Percentiles rank a stretch among this genome's conserved stretches.
Evolutionary conservation across 2,329 filamentous ascomycete genomes (phyloP).

Genomic region (Lasiodiplodia hormozganensis): DNA sequence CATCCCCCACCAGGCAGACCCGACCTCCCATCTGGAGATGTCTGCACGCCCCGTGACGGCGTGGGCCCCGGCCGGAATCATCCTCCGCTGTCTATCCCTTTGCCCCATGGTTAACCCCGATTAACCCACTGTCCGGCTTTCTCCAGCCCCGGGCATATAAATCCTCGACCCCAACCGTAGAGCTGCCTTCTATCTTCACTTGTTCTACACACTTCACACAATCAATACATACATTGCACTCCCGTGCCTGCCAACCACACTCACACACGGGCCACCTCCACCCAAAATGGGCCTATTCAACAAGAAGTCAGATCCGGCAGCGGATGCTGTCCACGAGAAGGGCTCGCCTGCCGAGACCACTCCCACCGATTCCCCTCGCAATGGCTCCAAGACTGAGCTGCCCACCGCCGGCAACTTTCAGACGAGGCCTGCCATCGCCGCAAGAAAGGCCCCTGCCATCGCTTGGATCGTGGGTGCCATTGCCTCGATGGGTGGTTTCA

Average conservation of each 20-base stretch:
- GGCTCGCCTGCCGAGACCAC: constrained; percentile 27
- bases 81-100: constrained; percentile 22
- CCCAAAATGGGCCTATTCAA: constrained; percentile 29
- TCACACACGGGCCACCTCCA: constrained; percentile 13
- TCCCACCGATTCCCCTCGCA: constrained; percentile 26
- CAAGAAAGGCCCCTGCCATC: constrained; percentile 11
- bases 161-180: constrained; percentile 7
- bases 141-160: constrained; percentile 24
- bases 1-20: constrained; percentile 24
- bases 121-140: constrained; percentile 20
- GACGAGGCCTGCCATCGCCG: neutral
- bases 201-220: constrained; percentile 14
- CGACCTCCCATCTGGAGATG: constrained; percentile 27
- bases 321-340: constrained; percentile 21
- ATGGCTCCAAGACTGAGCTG: constrained; percentile 14
- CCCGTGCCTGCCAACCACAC: constrained; percentile 23
- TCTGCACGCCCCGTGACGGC: constrained; percentile 28
- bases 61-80: constrained; percentile 19
- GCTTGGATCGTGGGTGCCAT: constrained; percentile 62
- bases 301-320: constrained; percentile 22
- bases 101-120: constrained; percentile 28
- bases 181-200: constrained; percentile 13
- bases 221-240: neutral
- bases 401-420: neutral
- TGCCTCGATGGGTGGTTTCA: constrained; percentile 66